Base-by-base conservation (phyloP, 345 rosid genomes). In the Syzygium aqueum region DNA sequence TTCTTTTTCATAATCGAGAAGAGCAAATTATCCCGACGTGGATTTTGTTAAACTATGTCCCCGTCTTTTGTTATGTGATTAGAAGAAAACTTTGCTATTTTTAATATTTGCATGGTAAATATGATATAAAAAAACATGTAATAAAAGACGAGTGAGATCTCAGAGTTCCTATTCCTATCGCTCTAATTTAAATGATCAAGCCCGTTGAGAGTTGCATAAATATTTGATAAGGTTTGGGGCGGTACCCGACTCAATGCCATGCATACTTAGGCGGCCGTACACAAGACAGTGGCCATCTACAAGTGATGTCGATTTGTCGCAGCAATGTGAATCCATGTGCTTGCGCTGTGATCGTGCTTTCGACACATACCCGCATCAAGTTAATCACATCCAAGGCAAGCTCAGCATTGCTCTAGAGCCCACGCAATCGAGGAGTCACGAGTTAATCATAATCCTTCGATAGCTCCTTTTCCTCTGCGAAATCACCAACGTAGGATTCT, bases 301-400 rank as follows among this genome's bases (percentile, higher is more conserved):
- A 16, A 12, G 40, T 30, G 7, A 28, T 7, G 40, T 13, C 11
- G 0, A 65, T 16, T 65, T 16, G 37, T 33, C 3, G 21, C 0
- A 0, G 3, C 21, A 4, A 43, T 5, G 0, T 2, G 37, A 16
- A 67, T 33, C 9, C 4, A 6, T 3, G 0, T 33, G 22, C 19
- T 30, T 16, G 12, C 8, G 78, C 9, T 4, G 12, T 7, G 13
- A 67, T 30, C 1, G 0, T 0, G 2, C 78, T 30, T 16, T 6
- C 12, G 1, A 8, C 17, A 8, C 25, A 17, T 17, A 8, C 5
- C 19, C 11, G 19, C 7, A 4, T 1, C 22, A 21, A 27, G 1
- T 7, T 28, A 13, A 63, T 15, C 2, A 28, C 40, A 0, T 65
- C 43, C 8, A 0, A 1, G 37, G 3, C 2, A 7, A 67, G 11